These are phyloP conservation scores for Ceratocystis cacaofunesta DNA, from an alignment of 2,329 filamentous ascomycete genomes.

Conservation along the genomic window DNA sequence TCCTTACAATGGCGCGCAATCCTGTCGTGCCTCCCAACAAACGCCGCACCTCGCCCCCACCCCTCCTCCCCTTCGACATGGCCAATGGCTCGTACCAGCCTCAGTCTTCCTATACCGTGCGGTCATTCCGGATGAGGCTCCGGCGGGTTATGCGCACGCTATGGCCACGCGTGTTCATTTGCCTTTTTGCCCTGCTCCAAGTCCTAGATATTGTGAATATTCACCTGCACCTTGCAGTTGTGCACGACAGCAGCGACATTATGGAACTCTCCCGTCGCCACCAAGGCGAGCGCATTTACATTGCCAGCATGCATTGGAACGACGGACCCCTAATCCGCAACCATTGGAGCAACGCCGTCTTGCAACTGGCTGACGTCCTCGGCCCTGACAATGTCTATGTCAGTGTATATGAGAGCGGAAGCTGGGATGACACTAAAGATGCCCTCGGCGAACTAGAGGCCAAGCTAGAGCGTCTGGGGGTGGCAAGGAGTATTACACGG, in stretches of 20 bases:
- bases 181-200: slow-evolving; percentile 26
- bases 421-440: slow-evolving; percentile 52
- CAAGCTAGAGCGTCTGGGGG: slow-evolving; percentile 36
- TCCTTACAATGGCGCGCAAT: slow-evolving; percentile 7
- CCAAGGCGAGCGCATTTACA: slow-evolving; percentile 39
- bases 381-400: slow-evolving; percentile 53
- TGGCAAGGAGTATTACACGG: slow-evolving; percentile 40
- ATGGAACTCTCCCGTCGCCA: slow-evolving; percentile 19
- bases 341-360: slow-evolving; percentile 48
- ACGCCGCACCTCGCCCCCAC: slow-evolving; percentile 14
- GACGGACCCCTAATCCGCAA: slow-evolving; percentile 43
- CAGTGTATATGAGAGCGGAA: slow-evolving; percentile 53
- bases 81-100: slow-evolving; percentile 10
- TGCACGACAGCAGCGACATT: slow-evolving; percentile 11
- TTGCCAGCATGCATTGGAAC: slow-evolving; percentile 56
- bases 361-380: slow-evolving; percentile 40
- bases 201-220: slow-evolving; percentile 29
- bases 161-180: slow-evolving; percentile 24
- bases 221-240: slow-evolving; percentile 22
- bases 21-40: neutral
- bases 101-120: neutral
- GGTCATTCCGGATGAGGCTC: slow-evolving; percentile 22
- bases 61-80: slow-evolving; percentile 14
- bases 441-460: slow-evolving; percentile 42
- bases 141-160: slow-evolving; percentile 28